Evolutionary conservation across 805 yeast genomes (phyloP).

Genomic region (Nakazawaea siamensis): DNA sequence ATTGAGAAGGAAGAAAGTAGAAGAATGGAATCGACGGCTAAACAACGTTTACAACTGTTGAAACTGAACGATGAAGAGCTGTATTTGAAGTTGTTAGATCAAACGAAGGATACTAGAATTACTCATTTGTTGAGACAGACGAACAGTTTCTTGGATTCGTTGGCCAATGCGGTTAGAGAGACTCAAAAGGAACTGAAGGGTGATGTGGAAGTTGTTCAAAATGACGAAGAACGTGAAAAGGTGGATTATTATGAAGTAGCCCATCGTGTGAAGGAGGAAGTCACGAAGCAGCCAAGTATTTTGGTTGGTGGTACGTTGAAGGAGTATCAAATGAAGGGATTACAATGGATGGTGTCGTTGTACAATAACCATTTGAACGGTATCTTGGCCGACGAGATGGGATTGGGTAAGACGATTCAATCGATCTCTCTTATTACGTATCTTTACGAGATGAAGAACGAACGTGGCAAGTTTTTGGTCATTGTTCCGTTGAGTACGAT

Average conservation of each 20-base stretch:
- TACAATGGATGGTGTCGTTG: slow-evolving; percentile 61
- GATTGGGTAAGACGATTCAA: slow-evolving; percentile 63
- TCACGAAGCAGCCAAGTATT: slow-evolving; percentile 57
- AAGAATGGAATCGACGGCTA: slow-evolving; percentile 73
- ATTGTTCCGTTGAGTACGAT: slow-evolving; percentile 80
- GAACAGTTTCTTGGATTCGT: slow-evolving; percentile 65
- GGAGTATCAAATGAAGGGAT: slow-evolving; percentile 64
- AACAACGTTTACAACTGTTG: slow-evolving; percentile 79
- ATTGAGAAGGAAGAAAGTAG: slow-evolving; percentile 72
- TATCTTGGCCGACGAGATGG: slow-evolving; percentile 63
- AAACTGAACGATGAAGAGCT: slow-evolving; percentile 87
- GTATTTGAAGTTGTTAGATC: slow-evolving; percentile 72
- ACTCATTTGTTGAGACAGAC: slow-evolving; percentile 79
- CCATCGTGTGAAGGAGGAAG: slow-evolving; percentile 61
- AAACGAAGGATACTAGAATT: slow-evolving; percentile 81
- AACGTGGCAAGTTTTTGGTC: slow-evolving; percentile 63
- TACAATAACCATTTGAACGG: slow-evolving; percentile 56
- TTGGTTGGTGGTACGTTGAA: slow-evolving; percentile 73
- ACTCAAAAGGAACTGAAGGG: slow-evolving; percentile 55
- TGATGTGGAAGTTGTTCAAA: slow-evolving; percentile 15
- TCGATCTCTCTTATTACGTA: slow-evolving; percentile 72
- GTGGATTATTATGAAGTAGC: slow-evolving; percentile 80
- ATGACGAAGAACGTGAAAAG: slow-evolving; percentile 54
- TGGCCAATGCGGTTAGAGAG: slow-evolving; percentile 70
- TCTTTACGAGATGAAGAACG: slow-evolving; percentile 57